Evolutionary conservation across 371 early-diverging fungal species (phyloP).

Genomic region (Mortierella sp.): DNA sequence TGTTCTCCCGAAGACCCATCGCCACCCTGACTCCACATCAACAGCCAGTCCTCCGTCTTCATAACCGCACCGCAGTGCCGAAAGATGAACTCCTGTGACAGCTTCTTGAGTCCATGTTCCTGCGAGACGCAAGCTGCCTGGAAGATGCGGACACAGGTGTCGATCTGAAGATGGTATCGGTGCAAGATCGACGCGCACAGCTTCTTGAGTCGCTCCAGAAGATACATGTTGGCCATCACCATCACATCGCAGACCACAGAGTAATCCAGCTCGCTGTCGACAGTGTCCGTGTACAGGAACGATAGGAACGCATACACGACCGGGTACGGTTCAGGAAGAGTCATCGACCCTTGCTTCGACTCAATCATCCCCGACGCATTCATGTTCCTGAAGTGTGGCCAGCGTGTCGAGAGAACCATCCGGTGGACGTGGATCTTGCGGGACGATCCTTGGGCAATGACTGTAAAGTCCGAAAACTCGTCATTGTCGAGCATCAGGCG

Average conservation of each 20-base stretch:
- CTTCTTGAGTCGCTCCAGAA: conserved; percentile 71
- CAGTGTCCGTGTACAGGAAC: conserved; percentile 76
- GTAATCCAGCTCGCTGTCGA: conserved; percentile 64
- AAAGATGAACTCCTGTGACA: conserved; percentile 70
- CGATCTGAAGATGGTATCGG: conserved; percentile 62
- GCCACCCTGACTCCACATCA: conserved; percentile 59
- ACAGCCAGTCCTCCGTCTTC: conserved; percentile 63
- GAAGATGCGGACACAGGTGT: conserved; percentile 68
- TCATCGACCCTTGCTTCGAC: conserved; percentile 65
- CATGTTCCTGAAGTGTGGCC: conserved; percentile 79
- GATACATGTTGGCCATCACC: conserved; percentile 75
- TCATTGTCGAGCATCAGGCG: conserved; percentile 67
- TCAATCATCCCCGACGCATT: conserved; percentile 78
- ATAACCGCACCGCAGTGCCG: conserved; percentile 66
- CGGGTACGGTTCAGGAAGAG: conserved; percentile 70
- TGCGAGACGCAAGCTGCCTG: conserved; percentile 71
- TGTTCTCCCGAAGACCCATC: conserved; percentile 38
- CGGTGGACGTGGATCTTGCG: conserved; percentile 72
- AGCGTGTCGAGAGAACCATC: conserved; percentile 75
- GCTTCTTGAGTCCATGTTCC: conserved; percentile 66
- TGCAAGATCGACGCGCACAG: conserved; percentile 69
- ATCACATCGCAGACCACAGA: conserved; percentile 68
- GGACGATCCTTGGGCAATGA: conserved; percentile 62
- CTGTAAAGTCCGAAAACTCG: conserved; percentile 74
- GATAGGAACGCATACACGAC: conserved; percentile 71